Conservation (phyloP, 2,329 filamentous ascomycete species). For the Fusarium sp. region DNA sequence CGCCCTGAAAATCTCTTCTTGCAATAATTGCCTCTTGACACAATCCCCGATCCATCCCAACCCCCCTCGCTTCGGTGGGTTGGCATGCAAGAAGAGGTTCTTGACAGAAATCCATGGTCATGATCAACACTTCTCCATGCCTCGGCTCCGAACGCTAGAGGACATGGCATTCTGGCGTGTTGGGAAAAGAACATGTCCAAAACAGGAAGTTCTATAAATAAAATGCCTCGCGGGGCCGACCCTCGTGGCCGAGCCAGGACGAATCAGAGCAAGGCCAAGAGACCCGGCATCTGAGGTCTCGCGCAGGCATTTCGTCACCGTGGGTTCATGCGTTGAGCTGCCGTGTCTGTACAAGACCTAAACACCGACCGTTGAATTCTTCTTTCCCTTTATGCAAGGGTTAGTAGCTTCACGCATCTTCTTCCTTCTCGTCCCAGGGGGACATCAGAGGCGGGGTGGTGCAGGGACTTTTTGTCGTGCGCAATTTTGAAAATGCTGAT, state of each 20-base stretch:
- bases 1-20: background rate
- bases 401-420: background rate
- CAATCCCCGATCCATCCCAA: background rate
- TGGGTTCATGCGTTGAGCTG: conserved; percentile 21
- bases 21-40: background rate
- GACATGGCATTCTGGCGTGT: background rate
- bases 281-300: conserved; percentile 11
- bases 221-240: conserved; percentile 21
- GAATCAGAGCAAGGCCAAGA: conserved; percentile 23
- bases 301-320: conserved; percentile 23
- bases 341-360: background rate
- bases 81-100: background rate
- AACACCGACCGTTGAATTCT: background rate
- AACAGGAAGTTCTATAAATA: conserved; percentile 39
- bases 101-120: conserved; percentile 9
- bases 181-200: background rate
- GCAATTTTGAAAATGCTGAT: conserved; percentile 36
- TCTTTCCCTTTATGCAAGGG: background rate
- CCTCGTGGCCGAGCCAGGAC: conserved; percentile 21
- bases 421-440: background rate
- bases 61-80: background rate
- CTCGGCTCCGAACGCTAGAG: conserved; percentile 8
- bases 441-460: conserved; percentile 13
- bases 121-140: conserved; percentile 4
- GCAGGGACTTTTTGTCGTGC: conserved; percentile 31